These are phyloP conservation scores for Pichia sp. DNA, from an alignment of 1,139 yeast species.

Conservation along the genomic window DNA sequence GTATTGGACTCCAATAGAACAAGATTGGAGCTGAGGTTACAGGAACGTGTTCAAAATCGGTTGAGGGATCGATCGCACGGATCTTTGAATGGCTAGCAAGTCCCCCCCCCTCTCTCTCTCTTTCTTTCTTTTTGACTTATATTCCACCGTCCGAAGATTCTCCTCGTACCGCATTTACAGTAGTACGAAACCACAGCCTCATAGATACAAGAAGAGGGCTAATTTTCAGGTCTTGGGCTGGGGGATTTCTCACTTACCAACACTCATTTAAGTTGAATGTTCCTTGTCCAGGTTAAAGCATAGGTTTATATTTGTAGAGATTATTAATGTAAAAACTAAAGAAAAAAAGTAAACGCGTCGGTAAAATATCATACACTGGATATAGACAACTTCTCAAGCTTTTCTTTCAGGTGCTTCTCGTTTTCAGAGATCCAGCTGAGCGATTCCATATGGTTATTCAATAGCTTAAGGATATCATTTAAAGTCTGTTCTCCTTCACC, in stretches of 20 bases:
- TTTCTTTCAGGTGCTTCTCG: conserved; percentile 63
- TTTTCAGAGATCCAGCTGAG: conserved; percentile 79
- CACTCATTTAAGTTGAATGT: too few relatives aligned
- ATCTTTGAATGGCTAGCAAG: background rate
- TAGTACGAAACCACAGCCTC: too few relatives aligned
- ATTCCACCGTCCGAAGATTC: too few relatives aligned
- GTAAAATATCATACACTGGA: conserved; percentile 7
- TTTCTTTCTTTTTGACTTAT: background rate
- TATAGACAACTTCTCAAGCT: conserved; percentile 42
- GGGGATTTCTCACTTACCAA: too few relatives aligned
- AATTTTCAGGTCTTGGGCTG: too few relatives aligned
- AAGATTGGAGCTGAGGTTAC: conserved; percentile 29
- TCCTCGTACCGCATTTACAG: too few relatives aligned
- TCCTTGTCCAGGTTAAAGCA: too few relatives aligned
- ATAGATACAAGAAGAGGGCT: too few relatives aligned
- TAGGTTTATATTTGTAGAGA: too few relatives aligned
- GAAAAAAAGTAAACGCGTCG: too few relatives aligned
- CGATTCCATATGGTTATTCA: conserved; percentile 86
- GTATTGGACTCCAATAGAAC: conserved; percentile 29
- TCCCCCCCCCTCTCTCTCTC: background rate
- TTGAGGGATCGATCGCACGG: conserved; percentile 20
- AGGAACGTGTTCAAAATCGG: conserved; percentile 27
- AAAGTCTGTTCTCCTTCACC: conserved; percentile 34
- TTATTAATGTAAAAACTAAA: too few relatives aligned
- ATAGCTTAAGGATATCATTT: conserved; percentile 68